Evolutionary conservation across 345 rosid genomes (phyloP).

Genomic region (Gossypium bickii): DNA sequence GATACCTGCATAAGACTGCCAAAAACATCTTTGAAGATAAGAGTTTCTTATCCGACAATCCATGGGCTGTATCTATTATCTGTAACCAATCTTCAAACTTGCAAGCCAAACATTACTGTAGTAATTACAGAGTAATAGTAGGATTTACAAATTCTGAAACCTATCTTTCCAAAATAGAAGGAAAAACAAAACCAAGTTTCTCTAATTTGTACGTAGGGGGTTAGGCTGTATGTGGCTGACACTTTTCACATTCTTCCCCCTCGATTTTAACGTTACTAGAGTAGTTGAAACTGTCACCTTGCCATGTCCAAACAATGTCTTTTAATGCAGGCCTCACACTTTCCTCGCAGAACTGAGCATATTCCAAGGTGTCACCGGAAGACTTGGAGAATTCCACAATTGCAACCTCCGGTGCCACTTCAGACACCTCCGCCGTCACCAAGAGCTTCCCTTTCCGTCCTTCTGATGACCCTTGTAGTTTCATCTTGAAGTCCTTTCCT

Average conservation of each 20-base stretch:
- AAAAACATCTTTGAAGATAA: background rate
- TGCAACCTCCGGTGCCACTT: constrained; percentile 60
- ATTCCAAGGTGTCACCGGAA: constrained; percentile 55
- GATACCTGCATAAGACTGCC: background rate
- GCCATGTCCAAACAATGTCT: constrained; percentile 47
- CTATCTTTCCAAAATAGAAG: background rate
- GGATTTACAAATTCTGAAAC: background rate
- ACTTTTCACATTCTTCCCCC: background rate
- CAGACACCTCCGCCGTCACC: constrained; percentile 58
- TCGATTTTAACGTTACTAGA: background rate
- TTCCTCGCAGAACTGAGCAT: constrained; percentile 53
- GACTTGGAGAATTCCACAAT: constrained; percentile 68
- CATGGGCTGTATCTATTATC: background rate
- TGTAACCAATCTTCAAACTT: background rate
- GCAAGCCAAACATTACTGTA: constrained; percentile 4
- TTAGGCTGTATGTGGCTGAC: background rate
- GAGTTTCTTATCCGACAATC: background rate
- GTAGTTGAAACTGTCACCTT: constrained; percentile 6
- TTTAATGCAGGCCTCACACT: constrained; percentile 68
- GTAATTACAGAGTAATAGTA: background rate
- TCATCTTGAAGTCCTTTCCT: constrained; percentile 47
- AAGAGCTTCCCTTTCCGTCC: constrained; percentile 58
- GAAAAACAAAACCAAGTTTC: background rate
- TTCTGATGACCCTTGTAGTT: constrained; percentile 36
- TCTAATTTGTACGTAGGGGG: background rate